Percentiles rank a stretch among this genome's conserved stretches.
These are phyloP conservation scores for Vitis hybrid DNA, from an alignment of 177 flowering plant species.

Conservation along the genomic window DNA sequence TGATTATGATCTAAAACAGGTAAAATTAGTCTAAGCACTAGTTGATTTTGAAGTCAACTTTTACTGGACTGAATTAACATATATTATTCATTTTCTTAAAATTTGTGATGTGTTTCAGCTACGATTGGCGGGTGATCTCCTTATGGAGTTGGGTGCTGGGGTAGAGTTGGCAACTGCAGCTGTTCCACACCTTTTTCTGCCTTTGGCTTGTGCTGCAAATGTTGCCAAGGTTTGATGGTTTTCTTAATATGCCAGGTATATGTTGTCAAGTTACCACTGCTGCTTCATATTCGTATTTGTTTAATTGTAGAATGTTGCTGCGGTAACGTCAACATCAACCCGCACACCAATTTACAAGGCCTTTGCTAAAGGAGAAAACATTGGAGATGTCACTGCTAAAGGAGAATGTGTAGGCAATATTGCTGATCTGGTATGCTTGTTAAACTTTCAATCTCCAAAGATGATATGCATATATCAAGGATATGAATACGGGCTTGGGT, in stretches of 20 bases:
- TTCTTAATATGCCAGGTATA: not conserved
- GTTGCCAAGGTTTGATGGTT: slow-evolving; percentile 69
- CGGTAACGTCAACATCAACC: slow-evolving; percentile 98
- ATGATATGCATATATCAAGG: not conserved
- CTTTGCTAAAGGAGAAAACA: slow-evolving; percentile 97
- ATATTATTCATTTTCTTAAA: not conserved
- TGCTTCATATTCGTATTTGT: slow-evolving; percentile 6
- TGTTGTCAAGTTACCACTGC: not conserved
- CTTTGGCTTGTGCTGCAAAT: slow-evolving; percentile 98
- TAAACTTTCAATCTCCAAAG: not conserved
- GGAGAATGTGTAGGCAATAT: slow-evolving; percentile 98
- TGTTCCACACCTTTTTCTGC: slow-evolving; percentile 92
- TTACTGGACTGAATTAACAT: not conserved
- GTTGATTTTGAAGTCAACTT: not conserved
- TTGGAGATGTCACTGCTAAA: slow-evolving; percentile 99
- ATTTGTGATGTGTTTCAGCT: slow-evolving; percentile 45
- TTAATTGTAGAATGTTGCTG: slow-evolving; percentile 78
- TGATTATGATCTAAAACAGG: slow-evolving; percentile 98
- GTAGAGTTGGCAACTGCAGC: slow-evolving; percentile 95
- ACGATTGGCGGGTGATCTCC: slow-evolving; percentile 92
- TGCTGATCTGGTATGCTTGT: slow-evolving; percentile 83
- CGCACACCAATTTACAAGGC: slow-evolving; percentile 99
- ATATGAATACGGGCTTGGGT: not conserved
- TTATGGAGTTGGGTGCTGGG: slow-evolving; percentile 98
- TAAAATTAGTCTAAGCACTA: slow-evolving; percentile 14